phyloP scores from a whole-genome alignment of 352 stramenopile genomes.

The Globisporangium iwayamae region DNA sequence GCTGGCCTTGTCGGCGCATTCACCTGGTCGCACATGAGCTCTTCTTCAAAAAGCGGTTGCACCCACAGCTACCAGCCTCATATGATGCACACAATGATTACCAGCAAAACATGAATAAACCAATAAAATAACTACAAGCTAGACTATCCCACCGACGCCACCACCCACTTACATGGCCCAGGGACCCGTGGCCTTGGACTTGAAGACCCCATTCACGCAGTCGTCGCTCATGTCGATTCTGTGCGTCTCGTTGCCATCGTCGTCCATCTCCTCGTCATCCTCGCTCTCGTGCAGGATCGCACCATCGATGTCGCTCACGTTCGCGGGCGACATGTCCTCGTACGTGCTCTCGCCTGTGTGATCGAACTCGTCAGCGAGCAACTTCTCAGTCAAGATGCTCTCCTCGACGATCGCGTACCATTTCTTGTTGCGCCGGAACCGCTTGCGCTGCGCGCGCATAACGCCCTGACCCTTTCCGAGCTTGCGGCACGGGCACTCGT shows the following conservation, averaged over 20 bases:
- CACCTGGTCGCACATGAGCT: too few relatives aligned
- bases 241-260: background rate
- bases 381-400: conserved; percentile 31
- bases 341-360: conserved; percentile 25
- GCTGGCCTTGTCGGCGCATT: too few relatives aligned
- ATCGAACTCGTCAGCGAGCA: conserved; percentile 25
- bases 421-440: conserved; percentile 50
- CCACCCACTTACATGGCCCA: conserved; percentile 4
- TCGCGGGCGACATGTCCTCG: conserved; percentile 26
- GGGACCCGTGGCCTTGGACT: background rate
- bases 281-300: conserved; percentile 23
- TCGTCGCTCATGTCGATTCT: background rate
- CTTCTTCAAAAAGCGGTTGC: too few relatives aligned
- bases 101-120: background rate
- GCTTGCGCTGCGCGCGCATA: conserved; percentile 25
- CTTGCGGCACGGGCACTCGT: conserved; percentile 40
- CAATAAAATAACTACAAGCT: background rate
- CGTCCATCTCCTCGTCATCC: conserved; percentile 6
- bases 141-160: background rate
- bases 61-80: too few relatives aligned
- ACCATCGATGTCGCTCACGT: conserved; percentile 19
- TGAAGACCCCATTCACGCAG: background rate
- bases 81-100: background rate
- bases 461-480: conserved; percentile 37
- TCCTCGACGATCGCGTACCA: conserved; percentile 44